These are phyloP conservation scores for Millerozyma miso DNA, from an alignment of 805 yeast genomes.

Conservation along the genomic window DNA sequence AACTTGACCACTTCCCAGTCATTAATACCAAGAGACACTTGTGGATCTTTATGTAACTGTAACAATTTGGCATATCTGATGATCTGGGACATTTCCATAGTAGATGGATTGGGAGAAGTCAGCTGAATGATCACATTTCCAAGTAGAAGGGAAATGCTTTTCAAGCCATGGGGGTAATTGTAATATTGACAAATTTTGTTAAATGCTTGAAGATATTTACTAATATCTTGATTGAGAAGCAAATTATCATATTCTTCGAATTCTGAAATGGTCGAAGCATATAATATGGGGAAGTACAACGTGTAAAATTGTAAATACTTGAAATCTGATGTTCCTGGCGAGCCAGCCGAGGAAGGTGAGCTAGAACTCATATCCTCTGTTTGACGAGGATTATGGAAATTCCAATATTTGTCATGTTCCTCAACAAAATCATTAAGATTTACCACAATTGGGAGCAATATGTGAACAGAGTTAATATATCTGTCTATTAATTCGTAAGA, in stretches of 20 bases:
- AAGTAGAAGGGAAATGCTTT: conserved; percentile 37
- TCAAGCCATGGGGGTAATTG: conserved; percentile 47
- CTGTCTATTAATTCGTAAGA: conserved; percentile 46
- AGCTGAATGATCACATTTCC: conserved; percentile 50
- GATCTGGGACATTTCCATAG: conserved; percentile 52
- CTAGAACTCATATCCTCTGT: conserved; percentile 4
- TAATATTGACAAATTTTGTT: conserved; percentile 47
- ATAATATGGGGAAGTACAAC: conserved; percentile 48
- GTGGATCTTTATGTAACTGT: conserved; percentile 58
- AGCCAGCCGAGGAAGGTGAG: conserved; percentile 6
- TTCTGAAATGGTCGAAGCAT: conserved; percentile 57
- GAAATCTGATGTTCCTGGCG: conserved; percentile 23
- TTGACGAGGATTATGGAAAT: conserved; percentile 6
- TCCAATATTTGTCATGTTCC: conserved; percentile 51
- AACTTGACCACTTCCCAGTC: conserved; percentile 47
- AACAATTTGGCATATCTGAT: conserved; percentile 54
- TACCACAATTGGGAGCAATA: conserved; percentile 48
- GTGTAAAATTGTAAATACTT: conserved; percentile 44
- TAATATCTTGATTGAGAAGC: conserved; percentile 44
- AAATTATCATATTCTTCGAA: conserved; percentile 54
- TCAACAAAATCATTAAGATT: conserved; percentile 41
- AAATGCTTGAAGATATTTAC: conserved; percentile 46
- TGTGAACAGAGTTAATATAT: conserved; percentile 50
- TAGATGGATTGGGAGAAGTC: conserved; percentile 52
- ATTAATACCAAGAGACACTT: conserved; percentile 45